Evolutionary conservation across 768 basidiomycete genomes (phyloP).

Genomic region (Podaxis sp.): DNA sequence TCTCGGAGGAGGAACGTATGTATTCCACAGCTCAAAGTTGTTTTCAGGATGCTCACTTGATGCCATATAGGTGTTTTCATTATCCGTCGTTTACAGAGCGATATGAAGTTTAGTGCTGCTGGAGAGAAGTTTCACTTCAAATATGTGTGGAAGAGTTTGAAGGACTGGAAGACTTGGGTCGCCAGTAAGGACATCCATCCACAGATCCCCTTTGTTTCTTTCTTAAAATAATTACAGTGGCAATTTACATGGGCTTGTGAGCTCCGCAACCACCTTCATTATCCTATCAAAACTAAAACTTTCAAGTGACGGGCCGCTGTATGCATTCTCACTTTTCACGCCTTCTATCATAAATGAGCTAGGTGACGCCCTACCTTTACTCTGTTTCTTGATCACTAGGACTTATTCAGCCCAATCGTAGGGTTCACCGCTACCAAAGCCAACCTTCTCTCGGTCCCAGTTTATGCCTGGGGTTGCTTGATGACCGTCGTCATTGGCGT

Average conservation of each 20-base stretch:
- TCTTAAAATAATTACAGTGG: slow-evolving; percentile 40
- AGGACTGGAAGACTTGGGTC: slow-evolving; percentile 74
- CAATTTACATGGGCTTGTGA: slow-evolving; percentile 70
- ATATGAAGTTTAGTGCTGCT: slow-evolving; percentile 64
- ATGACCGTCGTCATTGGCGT: slow-evolving; percentile 63
- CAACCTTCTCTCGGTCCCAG: slow-evolving; percentile 75
- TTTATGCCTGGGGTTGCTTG: slow-evolving; percentile 72
- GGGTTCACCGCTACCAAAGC: slow-evolving; percentile 65
- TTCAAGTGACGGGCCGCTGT: slow-evolving; percentile 51
- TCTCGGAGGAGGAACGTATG: slow-evolving; percentile 60
- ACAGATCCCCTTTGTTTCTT: background rate
- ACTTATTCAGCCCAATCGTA: slow-evolving; percentile 16
- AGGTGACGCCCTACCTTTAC: slow-evolving; percentile 22
- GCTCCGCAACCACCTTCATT: slow-evolving; percentile 17
- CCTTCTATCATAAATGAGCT: slow-evolving; percentile 54
- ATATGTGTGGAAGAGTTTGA: slow-evolving; percentile 59
- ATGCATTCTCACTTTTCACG: slow-evolving; percentile 52
- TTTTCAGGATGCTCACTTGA: background rate
- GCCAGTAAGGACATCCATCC: slow-evolving; percentile 44
- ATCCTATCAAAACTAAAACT: slow-evolving; percentile 9
- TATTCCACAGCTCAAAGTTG: slow-evolving; percentile 8
- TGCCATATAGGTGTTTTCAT: slow-evolving; percentile 51
- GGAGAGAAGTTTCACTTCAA: slow-evolving; percentile 53
- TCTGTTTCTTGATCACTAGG: background rate
- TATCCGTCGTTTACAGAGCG: slow-evolving; percentile 61